Conservation (phyloP, 768 basidiomycete species). For the Coprinellus micaceus region DNA sequence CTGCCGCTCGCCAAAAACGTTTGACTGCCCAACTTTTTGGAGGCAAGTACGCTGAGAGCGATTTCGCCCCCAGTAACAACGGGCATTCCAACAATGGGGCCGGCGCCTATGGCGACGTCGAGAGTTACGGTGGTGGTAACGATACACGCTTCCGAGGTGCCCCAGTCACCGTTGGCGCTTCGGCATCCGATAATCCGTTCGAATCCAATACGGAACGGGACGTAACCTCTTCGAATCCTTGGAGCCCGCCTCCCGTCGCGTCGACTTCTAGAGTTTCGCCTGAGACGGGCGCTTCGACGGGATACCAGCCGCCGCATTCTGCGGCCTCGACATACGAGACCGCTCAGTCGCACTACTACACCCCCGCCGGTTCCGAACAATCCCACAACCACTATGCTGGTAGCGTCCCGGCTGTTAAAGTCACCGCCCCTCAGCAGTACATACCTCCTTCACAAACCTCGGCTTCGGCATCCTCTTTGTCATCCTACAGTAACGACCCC, state of each 20-base stretch:
- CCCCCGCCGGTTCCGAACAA: slow-evolving; percentile 6
- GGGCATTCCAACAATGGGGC: slow-evolving; percentile 26
- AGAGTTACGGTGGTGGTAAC: slow-evolving; percentile 13
- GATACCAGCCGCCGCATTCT: background rate
- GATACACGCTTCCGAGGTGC: slow-evolving; percentile 6
- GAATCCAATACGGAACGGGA: background rate
- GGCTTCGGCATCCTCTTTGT: background rate
- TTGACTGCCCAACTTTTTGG: slow-evolving; percentile 27
- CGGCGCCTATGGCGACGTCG: background rate
- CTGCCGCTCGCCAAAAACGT: slow-evolving; percentile 15
- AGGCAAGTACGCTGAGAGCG: slow-evolving; percentile 18
- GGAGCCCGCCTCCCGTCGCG: background rate
- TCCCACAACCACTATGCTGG: slow-evolving; percentile 6
- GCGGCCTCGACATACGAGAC: slow-evolving; percentile 2
- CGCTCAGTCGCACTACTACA: slow-evolving; percentile 3
- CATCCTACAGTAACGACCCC: background rate
- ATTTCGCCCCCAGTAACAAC: slow-evolving; percentile 21
- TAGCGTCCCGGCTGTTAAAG: slow-evolving; percentile 19
- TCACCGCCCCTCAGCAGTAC: slow-evolving; percentile 15
- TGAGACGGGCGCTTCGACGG: background rate
- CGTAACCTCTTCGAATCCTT: background rate
- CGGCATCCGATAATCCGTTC: background rate
- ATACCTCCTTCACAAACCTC: slow-evolving; percentile 16
- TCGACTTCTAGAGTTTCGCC: background rate
- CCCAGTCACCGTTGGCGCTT: background rate